These are phyloP conservation scores for Populus tomentosa DNA, from an alignment of 441 rosid species.

Conservation along the genomic window DNA sequence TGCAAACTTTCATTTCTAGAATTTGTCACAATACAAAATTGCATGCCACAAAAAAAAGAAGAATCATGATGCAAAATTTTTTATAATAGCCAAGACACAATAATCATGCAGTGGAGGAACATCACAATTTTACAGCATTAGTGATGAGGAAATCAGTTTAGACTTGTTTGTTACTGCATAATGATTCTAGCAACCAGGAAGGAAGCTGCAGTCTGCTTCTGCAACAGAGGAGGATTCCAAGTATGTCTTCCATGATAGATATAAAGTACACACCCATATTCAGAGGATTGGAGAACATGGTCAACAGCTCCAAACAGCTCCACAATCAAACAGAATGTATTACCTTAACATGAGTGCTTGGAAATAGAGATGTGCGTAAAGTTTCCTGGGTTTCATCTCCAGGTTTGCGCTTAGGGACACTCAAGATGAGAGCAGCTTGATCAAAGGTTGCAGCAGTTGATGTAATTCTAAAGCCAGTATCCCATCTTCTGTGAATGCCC, in stretches of 20 bases:
- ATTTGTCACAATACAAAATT: neutral
- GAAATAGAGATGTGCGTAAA: constrained; percentile 91
- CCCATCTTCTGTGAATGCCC: constrained; percentile 98
- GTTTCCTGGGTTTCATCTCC: constrained; percentile 97
- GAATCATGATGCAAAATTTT: neutral
- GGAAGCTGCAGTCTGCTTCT: neutral
- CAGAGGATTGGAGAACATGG: neutral
- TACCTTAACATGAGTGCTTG: constrained; percentile 99
- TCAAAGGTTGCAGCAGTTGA: constrained; percentile 93
- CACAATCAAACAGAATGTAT: neutral
- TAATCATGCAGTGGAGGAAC: neutral
- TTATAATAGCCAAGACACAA: neutral
- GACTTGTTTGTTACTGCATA: neutral
- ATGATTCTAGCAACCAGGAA: neutral
- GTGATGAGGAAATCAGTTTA: neutral
- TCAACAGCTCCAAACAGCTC: neutral
- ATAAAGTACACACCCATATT: neutral
- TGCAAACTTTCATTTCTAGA: neutral
- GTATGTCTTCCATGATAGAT: too few relatives aligned
- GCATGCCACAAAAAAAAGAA: neutral
- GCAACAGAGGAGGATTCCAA: neutral
- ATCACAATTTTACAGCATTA: neutral
- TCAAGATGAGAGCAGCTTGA: constrained; percentile 90
- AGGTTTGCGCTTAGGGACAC: constrained; percentile 87
- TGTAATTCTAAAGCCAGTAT: constrained; percentile 83